Base-by-base conservation (phyloP, 495 filamentous ascomycete genomes). In the Penicillium cataractarum region DNA sequence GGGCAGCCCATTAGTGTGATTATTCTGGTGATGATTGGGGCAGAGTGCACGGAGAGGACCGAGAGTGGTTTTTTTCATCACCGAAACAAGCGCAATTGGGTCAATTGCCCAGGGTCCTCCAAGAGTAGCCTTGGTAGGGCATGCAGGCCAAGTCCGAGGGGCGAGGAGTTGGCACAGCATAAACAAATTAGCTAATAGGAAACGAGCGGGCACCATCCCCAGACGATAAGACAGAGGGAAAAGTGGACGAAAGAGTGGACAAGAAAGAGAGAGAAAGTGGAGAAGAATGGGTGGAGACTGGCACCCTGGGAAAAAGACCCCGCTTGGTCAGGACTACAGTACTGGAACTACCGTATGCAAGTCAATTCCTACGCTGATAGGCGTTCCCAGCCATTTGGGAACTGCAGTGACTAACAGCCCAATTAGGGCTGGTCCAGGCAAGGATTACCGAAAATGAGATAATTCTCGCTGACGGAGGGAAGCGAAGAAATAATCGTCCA, bases 151-250 rank as follows among this genome's bases (percentile, higher is more conserved):
- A 53, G 13, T 58, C 51, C 52, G 58, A 60, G 55, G 60, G 60
- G 22, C 52, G 58, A 60, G 55, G 60, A 63, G 22, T 7, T 26
- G 26, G 35, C 4, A 39, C 35, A 39, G 13, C 22, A 29, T 17
- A 21, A 44, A 58, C 7, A 22, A 35, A 61, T 70, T 68, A 68
- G 68, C 65, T 70, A 70, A 70, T 63, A 55, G 32, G 52, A 69
- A 62, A 19, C 22, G n/a, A 51, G 19, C 19, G 22, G n/a, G 17
- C 27, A 24, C 3, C 12, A 9, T n/a, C 39, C 19, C 19, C 46
- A 49, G 24, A 37, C 61, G 61, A 66, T 69, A 66, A 65, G 46
- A 29, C 46, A n/a, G 24, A 13, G 46, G 46, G 22, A 50, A n/a
- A n/a, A 50, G 26, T 29, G 46, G 24, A 24, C n/a, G 13, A 13